A percentile compares a stretch with the other conserved stretches of the same genome.
These are phyloP conservation scores for Candida cerambycidarum DNA, from an alignment of 805 yeast genomes.

Conservation along the genomic window DNA sequence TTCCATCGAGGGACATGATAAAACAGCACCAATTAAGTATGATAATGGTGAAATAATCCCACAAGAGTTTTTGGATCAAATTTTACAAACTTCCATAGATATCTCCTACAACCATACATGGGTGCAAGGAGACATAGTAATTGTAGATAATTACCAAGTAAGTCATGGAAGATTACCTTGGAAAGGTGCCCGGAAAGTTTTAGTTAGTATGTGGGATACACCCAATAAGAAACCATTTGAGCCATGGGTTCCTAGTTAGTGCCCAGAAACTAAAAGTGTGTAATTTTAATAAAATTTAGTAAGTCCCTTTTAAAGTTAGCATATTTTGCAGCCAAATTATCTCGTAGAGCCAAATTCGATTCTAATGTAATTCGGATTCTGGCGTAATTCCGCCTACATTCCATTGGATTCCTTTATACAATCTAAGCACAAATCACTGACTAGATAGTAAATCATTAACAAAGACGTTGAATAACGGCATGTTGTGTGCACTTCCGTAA, in stretches of 20 bases:
- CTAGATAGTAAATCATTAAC: too few relatives aligned
- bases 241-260: conserved; percentile 1
- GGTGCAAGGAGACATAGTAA: conserved; percentile 32
- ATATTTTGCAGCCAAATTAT: too few relatives aligned
- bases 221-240: conserved; percentile 1
- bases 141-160: conserved; percentile 35
- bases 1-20: conserved; percentile 5
- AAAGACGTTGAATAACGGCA: too few relatives aligned
- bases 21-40: conserved; percentile 4
- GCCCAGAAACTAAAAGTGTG: too few relatives aligned
- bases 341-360: too few relatives aligned
- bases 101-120: conserved; percentile 28
- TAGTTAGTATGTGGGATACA: conserved; percentile 38
- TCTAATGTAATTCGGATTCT: too few relatives aligned
- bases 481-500: too few relatives aligned
- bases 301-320: too few relatives aligned
- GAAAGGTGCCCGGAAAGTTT: conserved; percentile 27
- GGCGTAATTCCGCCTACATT: too few relatives aligned
- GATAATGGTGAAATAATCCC: conserved; percentile 4
- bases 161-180: conserved; percentile 35
- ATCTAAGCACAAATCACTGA: too few relatives aligned
- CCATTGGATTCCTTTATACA: too few relatives aligned
- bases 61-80: conserved; percentile 8
- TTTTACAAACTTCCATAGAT: conserved; percentile 11
- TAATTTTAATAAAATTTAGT: too few relatives aligned